phyloP scores from a whole-genome alignment of 495 filamentous ascomycete species.

The Penicillium soppii region DNA sequence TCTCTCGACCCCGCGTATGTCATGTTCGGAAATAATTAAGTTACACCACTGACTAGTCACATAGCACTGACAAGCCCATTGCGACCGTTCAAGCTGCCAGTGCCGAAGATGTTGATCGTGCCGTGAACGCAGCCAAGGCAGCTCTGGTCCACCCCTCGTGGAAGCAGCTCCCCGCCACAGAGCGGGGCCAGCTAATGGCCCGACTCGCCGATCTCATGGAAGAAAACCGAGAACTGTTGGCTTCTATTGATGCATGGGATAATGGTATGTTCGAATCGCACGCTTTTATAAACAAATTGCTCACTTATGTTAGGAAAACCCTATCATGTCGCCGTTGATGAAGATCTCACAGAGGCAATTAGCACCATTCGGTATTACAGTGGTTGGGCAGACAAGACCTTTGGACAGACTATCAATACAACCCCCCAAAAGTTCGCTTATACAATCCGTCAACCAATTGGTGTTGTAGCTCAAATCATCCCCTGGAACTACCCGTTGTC shows the following conservation, averaged over 20 bases:
- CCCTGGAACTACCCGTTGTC: slow-evolving; percentile 88
- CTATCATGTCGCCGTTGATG: slow-evolving; percentile 67
- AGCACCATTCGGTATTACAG: slow-evolving; percentile 79
- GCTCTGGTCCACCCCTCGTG: slow-evolving; percentile 78
- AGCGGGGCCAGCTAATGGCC: slow-evolving; percentile 72
- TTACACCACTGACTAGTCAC: slow-evolving; percentile 36
- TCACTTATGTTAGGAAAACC: slow-evolving; percentile 55
- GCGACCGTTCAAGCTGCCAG: slow-evolving; percentile 78
- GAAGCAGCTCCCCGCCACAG: slow-evolving; percentile 69
- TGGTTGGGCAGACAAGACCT: slow-evolving; percentile 90
- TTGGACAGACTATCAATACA: slow-evolving; percentile 84
- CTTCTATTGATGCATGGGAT: slow-evolving; percentile 94
- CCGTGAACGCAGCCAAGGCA: slow-evolving; percentile 77
- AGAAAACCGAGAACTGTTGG: slow-evolving; percentile 67
- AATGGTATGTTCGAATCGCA: slow-evolving; percentile 54
- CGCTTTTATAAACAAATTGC: background rate
- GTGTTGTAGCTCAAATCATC: slow-evolving; percentile 90
- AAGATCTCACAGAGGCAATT: slow-evolving; percentile 71
- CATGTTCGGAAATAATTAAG: background rate
- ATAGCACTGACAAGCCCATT: slow-evolving; percentile 79
- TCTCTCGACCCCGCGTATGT: slow-evolving; percentile 68
- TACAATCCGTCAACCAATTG: slow-evolving; percentile 82
- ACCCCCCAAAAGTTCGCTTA: slow-evolving; percentile 80
- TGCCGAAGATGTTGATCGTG: slow-evolving; percentile 75
- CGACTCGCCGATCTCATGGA: slow-evolving; percentile 72